Conservation (phyloP, 495 filamentous ascomycete genomes). For the Aspergillus heteromorphus region DNA sequence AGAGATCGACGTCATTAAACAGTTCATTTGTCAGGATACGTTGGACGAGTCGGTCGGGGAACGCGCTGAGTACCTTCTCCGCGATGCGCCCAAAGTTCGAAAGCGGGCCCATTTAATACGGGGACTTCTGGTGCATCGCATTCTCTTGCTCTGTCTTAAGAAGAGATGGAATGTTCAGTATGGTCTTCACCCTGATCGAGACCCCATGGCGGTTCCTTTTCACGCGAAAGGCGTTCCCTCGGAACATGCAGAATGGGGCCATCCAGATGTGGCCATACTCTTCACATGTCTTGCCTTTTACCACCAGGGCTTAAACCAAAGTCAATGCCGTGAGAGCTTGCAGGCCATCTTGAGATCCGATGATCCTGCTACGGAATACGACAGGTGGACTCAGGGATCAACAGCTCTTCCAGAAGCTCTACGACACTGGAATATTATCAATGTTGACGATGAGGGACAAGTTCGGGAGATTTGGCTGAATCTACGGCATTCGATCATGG, state of each 20-base stretch:
- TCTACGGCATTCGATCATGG: conserved; percentile 43
- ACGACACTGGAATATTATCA: conserved; percentile 48
- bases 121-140: conserved; percentile 53
- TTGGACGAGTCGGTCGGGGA: background rate
- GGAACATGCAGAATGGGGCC: conserved; percentile 62
- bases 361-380: conserved; percentile 51
- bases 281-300: conserved; percentile 66
- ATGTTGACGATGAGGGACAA: conserved; percentile 48
- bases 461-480: conserved; percentile 42
- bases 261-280: conserved; percentile 63
- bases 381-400: conserved; percentile 42
- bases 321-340: conserved; percentile 46
- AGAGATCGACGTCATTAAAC: conserved; percentile 4
- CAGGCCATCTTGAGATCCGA: conserved; percentile 49
- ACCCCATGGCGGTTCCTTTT: conserved; percentile 62
- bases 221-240: conserved; percentile 61
- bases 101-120: conserved; percentile 49
- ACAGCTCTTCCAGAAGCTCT: conserved; percentile 32
- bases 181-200: conserved; percentile 48
- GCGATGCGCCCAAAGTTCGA: background rate
- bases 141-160: conserved; percentile 52
- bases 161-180: conserved; percentile 69
- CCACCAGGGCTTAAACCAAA: conserved; percentile 51
- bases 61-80: background rate
- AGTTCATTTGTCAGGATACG: conserved; percentile 10